Conservation (phyloP, 192 early-diverging fungal species). For the Dissophora ornata region DNA sequence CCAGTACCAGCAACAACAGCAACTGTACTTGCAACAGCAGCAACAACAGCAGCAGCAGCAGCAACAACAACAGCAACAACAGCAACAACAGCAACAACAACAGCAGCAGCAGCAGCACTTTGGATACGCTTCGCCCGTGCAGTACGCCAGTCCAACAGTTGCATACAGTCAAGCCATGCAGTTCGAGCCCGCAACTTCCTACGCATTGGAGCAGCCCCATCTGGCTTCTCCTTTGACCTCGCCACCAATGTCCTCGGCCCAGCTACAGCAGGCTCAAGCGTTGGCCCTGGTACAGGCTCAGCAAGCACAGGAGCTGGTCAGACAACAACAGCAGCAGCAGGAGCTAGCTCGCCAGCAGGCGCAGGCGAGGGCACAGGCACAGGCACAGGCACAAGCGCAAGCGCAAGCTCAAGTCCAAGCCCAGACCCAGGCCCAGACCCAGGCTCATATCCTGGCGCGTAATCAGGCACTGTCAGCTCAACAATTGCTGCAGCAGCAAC, state of each 20-base stretch:
- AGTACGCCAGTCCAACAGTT: slow-evolving; percentile 43
- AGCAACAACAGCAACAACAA: slow-evolving; percentile 17
- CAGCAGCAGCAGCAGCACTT: slow-evolving; percentile 40
- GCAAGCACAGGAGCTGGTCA: slow-evolving; percentile 56
- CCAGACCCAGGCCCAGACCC: slow-evolving; percentile 20
- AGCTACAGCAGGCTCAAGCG: slow-evolving; percentile 53
- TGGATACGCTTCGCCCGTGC: slow-evolving; percentile 30
- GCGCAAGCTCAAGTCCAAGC: slow-evolving; percentile 20
- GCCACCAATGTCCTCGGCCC: slow-evolving; percentile 46
- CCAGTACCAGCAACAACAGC: slow-evolving; percentile 39
- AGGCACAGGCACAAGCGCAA: slow-evolving; percentile 42
- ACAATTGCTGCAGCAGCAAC: slow-evolving; percentile 37
- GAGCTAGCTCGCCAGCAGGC: slow-evolving; percentile 50
- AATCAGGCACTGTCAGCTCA: slow-evolving; percentile 3
- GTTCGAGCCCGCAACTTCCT: slow-evolving; percentile 36
- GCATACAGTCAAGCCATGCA: slow-evolving; percentile 46
- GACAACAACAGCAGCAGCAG: slow-evolving; percentile 56
- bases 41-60: slow-evolving; percentile 38
- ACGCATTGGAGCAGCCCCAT: slow-evolving; percentile 40
- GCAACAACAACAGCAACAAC: slow-evolving; percentile 27
- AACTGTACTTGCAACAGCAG: slow-evolving; percentile 20
- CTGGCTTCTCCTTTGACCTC: slow-evolving; percentile 45
- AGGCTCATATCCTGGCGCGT: slow-evolving; percentile 30
- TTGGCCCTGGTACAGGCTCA: slow-evolving; percentile 26
- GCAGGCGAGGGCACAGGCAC: slow-evolving; percentile 53